A percentile compares a stretch with the other conserved stretches of the same genome.
Conservation (phyloP, 495 filamentous ascomycete species). For the Aspergillus funiculosus region DNA sequence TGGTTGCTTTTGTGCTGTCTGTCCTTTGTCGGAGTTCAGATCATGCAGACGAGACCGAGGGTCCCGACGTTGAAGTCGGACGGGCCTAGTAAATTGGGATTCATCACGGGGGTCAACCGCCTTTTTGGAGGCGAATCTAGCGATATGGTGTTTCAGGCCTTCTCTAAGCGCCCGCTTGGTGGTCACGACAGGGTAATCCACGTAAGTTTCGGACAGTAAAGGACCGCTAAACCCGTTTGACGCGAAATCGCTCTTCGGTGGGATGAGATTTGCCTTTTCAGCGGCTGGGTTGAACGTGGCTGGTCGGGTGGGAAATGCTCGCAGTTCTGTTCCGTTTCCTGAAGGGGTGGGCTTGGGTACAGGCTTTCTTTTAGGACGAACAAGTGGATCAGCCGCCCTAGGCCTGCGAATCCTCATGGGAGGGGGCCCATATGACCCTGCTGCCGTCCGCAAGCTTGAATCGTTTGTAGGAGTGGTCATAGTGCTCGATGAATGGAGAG, state of each 20-base stretch:
- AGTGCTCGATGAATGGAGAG: not conserved
- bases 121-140: constrained; percentile 62
- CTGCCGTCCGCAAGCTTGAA: constrained; percentile 27
- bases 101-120: constrained; percentile 67
- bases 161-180: constrained; percentile 76
- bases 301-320: constrained; percentile 27
- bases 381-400: constrained; percentile 59
- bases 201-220: constrained; percentile 43
- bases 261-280: constrained; percentile 15
- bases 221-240: constrained; percentile 58
- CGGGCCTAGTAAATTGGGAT: constrained; percentile 77
- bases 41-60: constrained; percentile 61
- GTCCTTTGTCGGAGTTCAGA: constrained; percentile 37
- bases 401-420: constrained; percentile 42
- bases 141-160: constrained; percentile 79
- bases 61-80: constrained; percentile 82
- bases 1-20: constrained; percentile 35
- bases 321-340: constrained; percentile 17
- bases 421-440: constrained; percentile 32
- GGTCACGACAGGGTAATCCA: constrained; percentile 68
- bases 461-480: constrained; percentile 38
- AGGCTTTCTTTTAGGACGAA: constrained; percentile 54
- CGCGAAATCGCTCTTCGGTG: constrained; percentile 33
- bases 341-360: constrained; percentile 24
- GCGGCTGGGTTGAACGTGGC: constrained; percentile 12